Evolutionary conservation across 306 rosid species (phyloP).

Genomic region (Castanea sativa): DNA sequence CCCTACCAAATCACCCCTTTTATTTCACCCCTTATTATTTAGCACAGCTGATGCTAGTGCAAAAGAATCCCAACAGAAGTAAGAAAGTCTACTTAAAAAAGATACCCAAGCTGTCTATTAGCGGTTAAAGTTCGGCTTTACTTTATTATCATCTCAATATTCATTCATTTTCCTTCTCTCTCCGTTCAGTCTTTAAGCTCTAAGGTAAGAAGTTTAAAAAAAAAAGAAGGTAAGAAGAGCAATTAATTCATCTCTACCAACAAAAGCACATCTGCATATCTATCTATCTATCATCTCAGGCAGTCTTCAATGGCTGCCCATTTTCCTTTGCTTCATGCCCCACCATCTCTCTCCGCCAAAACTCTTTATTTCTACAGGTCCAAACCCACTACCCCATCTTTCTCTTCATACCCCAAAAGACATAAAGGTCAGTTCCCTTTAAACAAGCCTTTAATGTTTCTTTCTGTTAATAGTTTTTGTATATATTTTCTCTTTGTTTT

Average conservation of each 20-base stretch:
- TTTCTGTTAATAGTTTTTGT: background rate
- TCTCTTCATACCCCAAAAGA: constrained; percentile 23
- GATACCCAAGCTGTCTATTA: no score
- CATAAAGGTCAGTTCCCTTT: constrained; percentile 37
- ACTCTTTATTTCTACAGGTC: constrained; percentile 19
- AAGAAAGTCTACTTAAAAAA: no score
- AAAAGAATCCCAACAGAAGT: no score
- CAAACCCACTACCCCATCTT: constrained; percentile 22
- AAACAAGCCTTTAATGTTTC: background rate
- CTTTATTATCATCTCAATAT: no score
- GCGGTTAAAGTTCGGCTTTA: no score
- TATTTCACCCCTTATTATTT: no score
- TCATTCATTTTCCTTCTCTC: no score
- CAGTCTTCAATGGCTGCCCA: constrained; percentile 49
- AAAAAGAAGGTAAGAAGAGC: background rate
- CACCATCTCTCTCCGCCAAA: constrained; percentile 33
- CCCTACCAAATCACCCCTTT: no score
- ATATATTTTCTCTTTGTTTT: no score
- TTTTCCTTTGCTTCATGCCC: constrained; percentile 39
- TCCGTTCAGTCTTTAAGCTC: no score
- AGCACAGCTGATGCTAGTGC: no score
- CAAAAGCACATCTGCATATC: background rate
- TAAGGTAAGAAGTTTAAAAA: background rate
- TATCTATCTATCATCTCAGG: background rate
- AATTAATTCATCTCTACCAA: background rate